Percentiles rank a stretch among this genome's conserved stretches.
phyloP scores from a whole-genome alignment of 1,284 basidiomycete species.

The Cystobasidium pallidum region DNA sequence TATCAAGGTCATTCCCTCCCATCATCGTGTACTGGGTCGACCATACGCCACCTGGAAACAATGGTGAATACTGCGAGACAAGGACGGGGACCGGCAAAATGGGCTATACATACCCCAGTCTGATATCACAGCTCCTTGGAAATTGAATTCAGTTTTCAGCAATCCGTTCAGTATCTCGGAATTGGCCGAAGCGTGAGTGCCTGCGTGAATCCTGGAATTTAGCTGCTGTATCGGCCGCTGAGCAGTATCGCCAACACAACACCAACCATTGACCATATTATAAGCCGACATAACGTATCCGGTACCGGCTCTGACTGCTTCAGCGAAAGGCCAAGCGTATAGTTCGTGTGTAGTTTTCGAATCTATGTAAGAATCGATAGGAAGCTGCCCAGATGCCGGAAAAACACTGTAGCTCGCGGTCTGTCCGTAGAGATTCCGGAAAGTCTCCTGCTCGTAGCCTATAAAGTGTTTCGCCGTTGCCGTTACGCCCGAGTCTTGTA shows the following conservation, averaged over 20 bases:
- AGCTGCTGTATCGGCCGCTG: background rate
- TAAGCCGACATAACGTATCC: conserved; percentile 31
- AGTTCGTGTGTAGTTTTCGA: conserved; percentile 54
- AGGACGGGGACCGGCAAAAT: background rate
- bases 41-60: conserved; percentile 28
- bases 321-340: conserved; percentile 59
- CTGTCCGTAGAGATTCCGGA: conserved; percentile 19
- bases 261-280: conserved; percentile 62
- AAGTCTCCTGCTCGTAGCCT: conserved; percentile 56
- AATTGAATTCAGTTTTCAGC: conserved; percentile 65
- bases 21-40: conserved; percentile 24
- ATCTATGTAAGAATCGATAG: conserved; percentile 52
- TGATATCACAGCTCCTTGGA: conserved; percentile 52
- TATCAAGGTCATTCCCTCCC: conserved; percentile 38
- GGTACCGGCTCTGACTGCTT: conserved; percentile 59
- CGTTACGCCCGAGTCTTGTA: conserved; percentile 57
- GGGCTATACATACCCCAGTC: conserved; percentile 52
- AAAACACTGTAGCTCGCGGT: conserved; percentile 46
- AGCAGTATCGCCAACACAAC: conserved; percentile 47
- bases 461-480: conserved; percentile 57
- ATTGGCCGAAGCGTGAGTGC: conserved; percentile 70
- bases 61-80: background rate
- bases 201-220: conserved; percentile 57
- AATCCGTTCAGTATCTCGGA: conserved; percentile 69
- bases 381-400: conserved; percentile 48